Base-by-base conservation (phyloP, 1,139 yeast genomes). In the Diutina ranongensis region DNA sequence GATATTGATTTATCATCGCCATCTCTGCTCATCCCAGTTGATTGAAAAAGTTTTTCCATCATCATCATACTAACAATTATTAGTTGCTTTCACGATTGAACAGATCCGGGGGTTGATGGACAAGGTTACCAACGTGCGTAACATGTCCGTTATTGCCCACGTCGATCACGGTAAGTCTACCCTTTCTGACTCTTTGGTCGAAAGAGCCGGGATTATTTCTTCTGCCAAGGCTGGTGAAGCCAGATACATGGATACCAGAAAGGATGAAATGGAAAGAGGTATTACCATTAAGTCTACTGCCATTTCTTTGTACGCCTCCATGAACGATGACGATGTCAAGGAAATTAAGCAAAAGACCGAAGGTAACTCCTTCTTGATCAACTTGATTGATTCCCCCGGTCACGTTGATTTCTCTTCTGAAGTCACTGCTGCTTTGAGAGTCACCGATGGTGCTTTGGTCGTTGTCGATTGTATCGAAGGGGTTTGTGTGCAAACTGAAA, bases 361-460 rank as follows among this genome's bases (percentile, higher is more conserved):
- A 28, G 97, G 97, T 73, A 85, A 77, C 82, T 80, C 84, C 69
- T 92, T 89, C 82, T 84, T 92, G 76, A 80, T 92, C 62, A 92
- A 92, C 86, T 81, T 92, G 82, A 92, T 92, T 64, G 98, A 92
- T 74, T 92, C 98, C 61, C 98, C 98, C 74, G 98, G 98, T 84
- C 98, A 92, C 97, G 97, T 92, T 81, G 98, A 92, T 78, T 92
- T 92, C 92, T 89, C 97, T 55, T 92, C 98, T 62, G 98, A 92
- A 77, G 98, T 92, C 65, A 92, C 98, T 66, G 97, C 98, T 63
- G 98, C 98, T 73, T 83, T 92, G 69, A 92, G 98, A 80, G 97
- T 92, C 64, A 92, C 97, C 60, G 98, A 92, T 70, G 98, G 98
- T 87, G 98, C 98, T 67, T 82, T 92, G 68, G 98, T 92, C 63